Evolutionary conservation across 441 rosid genomes (phyloP).

Genomic region (Erodium chrysanthum): DNA sequence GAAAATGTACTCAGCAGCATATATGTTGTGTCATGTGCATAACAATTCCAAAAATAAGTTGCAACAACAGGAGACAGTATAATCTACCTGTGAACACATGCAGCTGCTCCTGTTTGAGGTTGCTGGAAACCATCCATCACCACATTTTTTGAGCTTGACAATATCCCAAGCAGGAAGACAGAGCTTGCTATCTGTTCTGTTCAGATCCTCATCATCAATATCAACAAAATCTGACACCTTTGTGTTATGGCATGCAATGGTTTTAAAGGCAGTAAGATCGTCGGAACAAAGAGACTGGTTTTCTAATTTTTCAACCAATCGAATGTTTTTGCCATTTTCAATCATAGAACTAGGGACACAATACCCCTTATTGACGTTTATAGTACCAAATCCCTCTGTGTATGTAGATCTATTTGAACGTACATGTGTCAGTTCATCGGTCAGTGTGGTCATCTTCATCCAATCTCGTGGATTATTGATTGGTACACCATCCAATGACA

Average conservation of each 20-base stretch:
- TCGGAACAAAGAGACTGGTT: slow-evolving; percentile 43
- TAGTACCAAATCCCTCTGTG: slow-evolving; percentile 22
- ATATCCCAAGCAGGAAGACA: slow-evolving; percentile 63
- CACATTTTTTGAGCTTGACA: slow-evolving; percentile 59
- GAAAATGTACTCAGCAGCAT: slow-evolving; percentile 9
- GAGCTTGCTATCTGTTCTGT: slow-evolving; percentile 18
- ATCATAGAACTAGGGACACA: slow-evolving; percentile 47
- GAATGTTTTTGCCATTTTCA: slow-evolving; percentile 35
- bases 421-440: slow-evolving; percentile 32
- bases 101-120: slow-evolving; percentile 35
- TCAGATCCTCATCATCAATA: slow-evolving; percentile 21
- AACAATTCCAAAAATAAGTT: not conserved
- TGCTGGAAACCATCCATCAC: slow-evolving; percentile 38
- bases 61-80: not conserved
- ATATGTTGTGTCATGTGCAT: not conserved
- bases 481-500: slow-evolving; percentile 53
- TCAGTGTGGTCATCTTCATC: slow-evolving; percentile 36
- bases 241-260: slow-evolving; percentile 32
- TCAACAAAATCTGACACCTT: slow-evolving; percentile 8
- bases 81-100: slow-evolving; percentile 45
- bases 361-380: slow-evolving; percentile 47
- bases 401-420: slow-evolving; percentile 29
- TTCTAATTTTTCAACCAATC: slow-evolving; percentile 19
- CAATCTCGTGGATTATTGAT: slow-evolving; percentile 49
- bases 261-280: slow-evolving; percentile 39